Percentiles rank a stretch among this genome's conserved stretches.
These are phyloP conservation scores for Phytophthora cajani DNA, from an alignment of 352 stramenopile species.

Conservation along the genomic window DNA sequence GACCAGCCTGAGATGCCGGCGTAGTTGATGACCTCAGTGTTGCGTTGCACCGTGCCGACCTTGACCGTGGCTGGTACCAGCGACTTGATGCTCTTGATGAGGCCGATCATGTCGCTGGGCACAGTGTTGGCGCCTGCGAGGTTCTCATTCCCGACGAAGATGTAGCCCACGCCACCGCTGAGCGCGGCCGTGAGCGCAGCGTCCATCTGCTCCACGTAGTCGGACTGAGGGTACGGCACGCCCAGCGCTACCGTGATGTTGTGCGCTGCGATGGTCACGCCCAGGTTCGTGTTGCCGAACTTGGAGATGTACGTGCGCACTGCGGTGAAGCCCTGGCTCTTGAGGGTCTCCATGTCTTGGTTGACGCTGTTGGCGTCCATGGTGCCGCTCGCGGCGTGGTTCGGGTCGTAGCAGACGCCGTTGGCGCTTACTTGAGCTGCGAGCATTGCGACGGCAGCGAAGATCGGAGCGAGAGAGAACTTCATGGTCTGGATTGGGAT, in stretches of 20 bases:
- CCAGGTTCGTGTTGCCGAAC: conserved; percentile 54
- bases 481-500: conserved; percentile 39
- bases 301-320: conserved; percentile 74
- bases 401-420: conserved; percentile 72
- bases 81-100: conserved; percentile 53
- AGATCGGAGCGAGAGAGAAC: conserved; percentile 27
- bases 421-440: conserved; percentile 46
- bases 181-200: conserved; percentile 50
- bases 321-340: conserved; percentile 55
- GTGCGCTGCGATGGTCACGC: conserved; percentile 45
- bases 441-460: conserved; percentile 28
- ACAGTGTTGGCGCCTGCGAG: conserved; percentile 34
- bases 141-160: conserved; percentile 79
- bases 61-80: conserved; percentile 52
- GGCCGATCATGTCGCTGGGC: conserved; percentile 36
- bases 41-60: conserved; percentile 71
- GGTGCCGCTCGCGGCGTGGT: conserved; percentile 37
- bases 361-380: conserved; percentile 35
- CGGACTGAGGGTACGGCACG: conserved; percentile 49
- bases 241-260: conserved; percentile 49
- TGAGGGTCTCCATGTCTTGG: conserved; percentile 56
- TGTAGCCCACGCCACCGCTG: conserved; percentile 49
- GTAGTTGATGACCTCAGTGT: conserved; percentile 59
- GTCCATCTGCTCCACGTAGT: conserved; percentile 45
- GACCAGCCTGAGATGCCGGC: conserved; percentile 31